Conservation (phyloP, 768 basidiomycete species). For the Mycena rebaudengoi region DNA sequence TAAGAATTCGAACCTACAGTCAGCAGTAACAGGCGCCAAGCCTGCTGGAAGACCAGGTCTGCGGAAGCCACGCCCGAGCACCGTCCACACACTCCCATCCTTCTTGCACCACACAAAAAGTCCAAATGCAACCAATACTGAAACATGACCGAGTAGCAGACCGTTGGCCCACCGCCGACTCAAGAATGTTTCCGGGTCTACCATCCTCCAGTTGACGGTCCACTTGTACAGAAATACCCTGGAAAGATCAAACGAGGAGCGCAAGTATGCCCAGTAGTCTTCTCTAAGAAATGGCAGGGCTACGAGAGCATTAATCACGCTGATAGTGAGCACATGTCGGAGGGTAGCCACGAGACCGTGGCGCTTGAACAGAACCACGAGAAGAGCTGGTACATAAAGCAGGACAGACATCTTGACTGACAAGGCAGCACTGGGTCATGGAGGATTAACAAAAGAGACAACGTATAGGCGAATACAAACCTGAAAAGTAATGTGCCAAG, state of each 20-base stretch:
- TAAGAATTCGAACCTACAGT: conserved; percentile 61
- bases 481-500: conserved; percentile 76
- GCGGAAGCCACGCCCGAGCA: conserved; percentile 64
- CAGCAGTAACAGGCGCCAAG: conserved; percentile 55
- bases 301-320: conserved; percentile 64
- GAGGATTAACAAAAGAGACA: conserved; percentile 3
- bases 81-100: conserved; percentile 70
- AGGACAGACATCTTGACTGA: conserved; percentile 96
- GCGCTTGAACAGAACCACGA: conserved; percentile 83
- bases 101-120: conserved; percentile 77
- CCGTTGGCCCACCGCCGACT: conserved; percentile 65
- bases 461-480: conserved; percentile 47
- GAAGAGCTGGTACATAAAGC: conserved; percentile 88
- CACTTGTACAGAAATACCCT: conserved; percentile 93
- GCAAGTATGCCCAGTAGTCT: conserved; percentile 71
- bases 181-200: conserved; percentile 81
- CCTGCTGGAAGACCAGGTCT: conserved; percentile 61
- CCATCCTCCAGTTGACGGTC: conserved; percentile 98
- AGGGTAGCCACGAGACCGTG: conserved; percentile 63
- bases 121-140: conserved; percentile 70
- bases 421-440: conserved; percentile 67
- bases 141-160: conserved; percentile 74
- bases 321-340: conserved; percentile 58
- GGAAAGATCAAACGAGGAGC: conserved; percentile 84
- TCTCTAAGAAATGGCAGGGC: conserved; percentile 75